Evolutionary conservation across 805 yeast genomes (phyloP), one percentile per base, ranked within the genome.

Genomic region (Lachancea lanzarotensis): DNA sequence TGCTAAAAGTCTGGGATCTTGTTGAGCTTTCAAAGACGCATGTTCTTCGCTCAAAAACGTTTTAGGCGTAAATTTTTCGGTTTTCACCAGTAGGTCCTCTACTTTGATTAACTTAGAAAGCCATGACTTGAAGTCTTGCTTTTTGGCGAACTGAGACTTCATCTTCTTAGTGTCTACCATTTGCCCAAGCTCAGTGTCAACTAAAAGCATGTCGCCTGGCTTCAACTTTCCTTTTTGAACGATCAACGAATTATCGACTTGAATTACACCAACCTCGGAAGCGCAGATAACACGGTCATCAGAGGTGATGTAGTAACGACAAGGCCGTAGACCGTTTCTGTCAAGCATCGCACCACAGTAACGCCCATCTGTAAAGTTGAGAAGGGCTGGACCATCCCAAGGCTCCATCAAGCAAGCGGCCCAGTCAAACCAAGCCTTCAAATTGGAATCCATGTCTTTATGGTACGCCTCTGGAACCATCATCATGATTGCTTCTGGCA

Each of bases 321-420:
- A 93, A 31, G 98, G 98, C 71, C 98, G 84, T 61, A 91, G 76
- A 52, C 98, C 98, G 64, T 93, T 91, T 71, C 98, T 81, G 70
- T 91, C 98, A 54, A 93, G 76, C 66, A 90, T 90, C 40, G 98
- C 98, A 73, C 98, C 98, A 70, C 96, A 88, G 76, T 87, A 91
- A 57, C 98, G 78, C 55, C 96, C 97, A 67, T 91, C 98, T 31
- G 97, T 91, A 67, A 91, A 93, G 26, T 95, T 89, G 72, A 91
- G 86, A 54, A 93, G 72, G 30, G 98, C 98, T 16, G 98, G 98
- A 53, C 98, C 98, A 70, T 91, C 98, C 98, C 98, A 91, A 8
- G 98, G 98, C 71, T 91, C 98, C 96, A 93, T 93, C 53, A 91
- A 71, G 70, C 97, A 89, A 11, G 98, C 96, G 39, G 97, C 98